Conservation (phyloP, 768 basidiomycete species). For the Serpula lacrymans region DNA sequence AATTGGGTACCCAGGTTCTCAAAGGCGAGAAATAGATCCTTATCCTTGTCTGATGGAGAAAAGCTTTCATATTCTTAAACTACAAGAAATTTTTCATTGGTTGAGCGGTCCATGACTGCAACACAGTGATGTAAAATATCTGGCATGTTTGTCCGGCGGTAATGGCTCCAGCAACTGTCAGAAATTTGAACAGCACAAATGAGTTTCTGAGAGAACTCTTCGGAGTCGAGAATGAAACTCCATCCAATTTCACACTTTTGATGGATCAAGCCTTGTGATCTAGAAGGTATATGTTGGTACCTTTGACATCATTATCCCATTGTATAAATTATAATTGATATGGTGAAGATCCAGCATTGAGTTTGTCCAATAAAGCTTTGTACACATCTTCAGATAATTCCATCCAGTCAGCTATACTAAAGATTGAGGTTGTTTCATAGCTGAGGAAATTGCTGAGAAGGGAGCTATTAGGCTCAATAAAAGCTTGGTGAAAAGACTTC, state of each 20-base stretch:
- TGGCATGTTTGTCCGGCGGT: background rate
- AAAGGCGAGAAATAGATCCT: background rate
- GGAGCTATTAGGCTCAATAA: too few relatives aligned
- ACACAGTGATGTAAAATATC: background rate
- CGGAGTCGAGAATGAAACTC: background rate
- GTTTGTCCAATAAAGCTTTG: too few relatives aligned
- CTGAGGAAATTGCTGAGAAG: too few relatives aligned
- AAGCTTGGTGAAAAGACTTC: background rate
- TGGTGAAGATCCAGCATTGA: too few relatives aligned
- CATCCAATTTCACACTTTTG: background rate
- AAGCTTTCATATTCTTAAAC: background rate
- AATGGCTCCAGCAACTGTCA: background rate
- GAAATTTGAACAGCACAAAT: background rate
- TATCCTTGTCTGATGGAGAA: background rate
- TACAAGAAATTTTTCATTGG: background rate
- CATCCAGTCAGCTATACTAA: too few relatives aligned
- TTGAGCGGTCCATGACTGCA: too few relatives aligned
- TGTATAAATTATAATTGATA: too few relatives aligned
- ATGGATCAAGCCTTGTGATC: background rate
- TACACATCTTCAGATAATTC: too few relatives aligned
- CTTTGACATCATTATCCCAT: background rate
- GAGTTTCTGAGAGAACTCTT: background rate
- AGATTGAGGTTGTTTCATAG: too few relatives aligned
- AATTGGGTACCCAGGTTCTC: background rate
- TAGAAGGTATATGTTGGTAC: background rate